phyloP scores from a whole-genome alignment of 805 yeast species.

The Cyberlindnera xylosilytica region DNA sequence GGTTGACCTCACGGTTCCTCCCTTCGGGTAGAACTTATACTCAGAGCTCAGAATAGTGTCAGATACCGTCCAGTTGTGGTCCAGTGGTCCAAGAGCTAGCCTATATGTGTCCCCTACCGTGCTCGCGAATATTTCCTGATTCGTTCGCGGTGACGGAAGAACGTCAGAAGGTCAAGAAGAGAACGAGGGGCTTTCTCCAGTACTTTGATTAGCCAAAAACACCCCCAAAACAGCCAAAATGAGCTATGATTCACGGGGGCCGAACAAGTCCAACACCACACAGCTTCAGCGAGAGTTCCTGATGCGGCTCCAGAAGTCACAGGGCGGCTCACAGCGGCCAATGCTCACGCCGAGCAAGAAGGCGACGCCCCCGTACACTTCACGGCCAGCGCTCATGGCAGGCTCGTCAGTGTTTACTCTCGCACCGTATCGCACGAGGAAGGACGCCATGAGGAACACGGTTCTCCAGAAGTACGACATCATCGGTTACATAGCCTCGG shows the following conservation, averaged over 20 bases:
- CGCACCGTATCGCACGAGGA: conserved; percentile 57
- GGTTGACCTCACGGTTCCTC: too few relatives aligned
- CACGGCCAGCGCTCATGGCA: conserved; percentile 49
- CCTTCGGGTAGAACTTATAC: too few relatives aligned
- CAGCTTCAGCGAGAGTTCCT: conserved; percentile 26
- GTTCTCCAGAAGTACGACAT: conserved; percentile 86
- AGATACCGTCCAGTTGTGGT: too few relatives aligned
- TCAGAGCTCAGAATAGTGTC: too few relatives aligned
- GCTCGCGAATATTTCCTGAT: background rate
- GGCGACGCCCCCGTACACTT: conserved; percentile 10
- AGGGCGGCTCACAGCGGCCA: conserved; percentile 4
- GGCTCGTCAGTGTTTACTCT: conserved; percentile 51
- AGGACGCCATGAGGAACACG: conserved; percentile 62
- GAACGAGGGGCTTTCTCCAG: too few relatives aligned
- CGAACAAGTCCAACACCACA: conserved; percentile 9
- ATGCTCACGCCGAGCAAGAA: conserved; percentile 7
- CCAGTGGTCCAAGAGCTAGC: too few relatives aligned
- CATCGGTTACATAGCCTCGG: conserved; percentile 95
- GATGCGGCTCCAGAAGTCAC: conserved; percentile 19
- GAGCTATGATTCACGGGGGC: conserved; percentile 1
- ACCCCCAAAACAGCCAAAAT: background rate
- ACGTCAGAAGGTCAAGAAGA: too few relatives aligned
- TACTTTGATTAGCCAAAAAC: background rate
- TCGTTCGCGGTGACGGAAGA: background rate
- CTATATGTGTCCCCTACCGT: background rate